These are phyloP conservation scores for Fusarium sp. DNA, from an alignment of 2,329 filamentous ascomycete species.

Conservation along the genomic window DNA sequence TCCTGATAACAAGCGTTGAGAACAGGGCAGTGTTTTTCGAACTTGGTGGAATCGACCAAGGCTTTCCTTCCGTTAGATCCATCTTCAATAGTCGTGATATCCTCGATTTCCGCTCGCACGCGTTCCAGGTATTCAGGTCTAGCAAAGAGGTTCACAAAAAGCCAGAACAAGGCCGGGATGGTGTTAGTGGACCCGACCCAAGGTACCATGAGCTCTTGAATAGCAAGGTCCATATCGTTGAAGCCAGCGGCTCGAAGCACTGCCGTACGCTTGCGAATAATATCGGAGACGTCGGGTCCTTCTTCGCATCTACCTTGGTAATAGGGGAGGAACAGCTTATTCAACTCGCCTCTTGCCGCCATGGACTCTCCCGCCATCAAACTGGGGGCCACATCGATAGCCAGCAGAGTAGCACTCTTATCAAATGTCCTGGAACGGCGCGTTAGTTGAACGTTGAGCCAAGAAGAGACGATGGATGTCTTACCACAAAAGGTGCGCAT, in stretches of 20 bases:
- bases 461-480: background rate
- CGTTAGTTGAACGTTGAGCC: background rate
- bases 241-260: slow-evolving; percentile 45
- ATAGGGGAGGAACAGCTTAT: slow-evolving; percentile 43
- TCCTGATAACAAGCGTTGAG: slow-evolving; percentile 57
- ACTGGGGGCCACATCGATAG: background rate
- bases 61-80: slow-evolving; percentile 2
- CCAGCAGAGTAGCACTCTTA: slow-evolving; percentile 2
- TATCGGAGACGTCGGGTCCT: slow-evolving; percentile 38
- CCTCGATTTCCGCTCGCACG: slow-evolving; percentile 46
- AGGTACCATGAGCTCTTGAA: slow-evolving; percentile 46
- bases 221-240: slow-evolving; percentile 38
- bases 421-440: slow-evolving; percentile 3
- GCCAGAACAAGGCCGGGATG: slow-evolving; percentile 51
- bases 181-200: slow-evolving; percentile 50
- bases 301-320: slow-evolving; percentile 43
- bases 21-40: slow-evolving; percentile 53
- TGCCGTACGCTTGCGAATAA: slow-evolving; percentile 42
- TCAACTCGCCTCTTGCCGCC: slow-evolving; percentile 41
- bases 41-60: slow-evolving; percentile 45
- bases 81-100: slow-evolving; percentile 4
- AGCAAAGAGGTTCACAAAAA: slow-evolving; percentile 46
- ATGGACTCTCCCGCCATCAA: background rate
- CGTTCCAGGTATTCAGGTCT: slow-evolving; percentile 37
- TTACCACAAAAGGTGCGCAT: slow-evolving; percentile 53